Evolutionary conservation across 371 early-diverging fungal genomes (phyloP).

Genomic region (Lichtheimia ornata): DNA sequence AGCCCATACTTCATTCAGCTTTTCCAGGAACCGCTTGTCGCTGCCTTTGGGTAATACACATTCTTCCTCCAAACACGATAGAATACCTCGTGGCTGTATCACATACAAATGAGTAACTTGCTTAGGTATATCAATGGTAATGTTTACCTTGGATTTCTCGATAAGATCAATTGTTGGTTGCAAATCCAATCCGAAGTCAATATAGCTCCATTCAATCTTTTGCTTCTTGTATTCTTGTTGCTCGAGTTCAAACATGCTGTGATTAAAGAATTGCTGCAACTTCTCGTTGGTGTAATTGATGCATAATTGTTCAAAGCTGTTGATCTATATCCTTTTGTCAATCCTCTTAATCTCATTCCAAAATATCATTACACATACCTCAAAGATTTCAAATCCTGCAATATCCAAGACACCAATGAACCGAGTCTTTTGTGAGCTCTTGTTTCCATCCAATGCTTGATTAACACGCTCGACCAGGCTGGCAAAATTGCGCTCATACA

Average conservation of each 20-base stretch:
- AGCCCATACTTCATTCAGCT: slow-evolving; percentile 85
- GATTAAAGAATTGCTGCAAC: slow-evolving; percentile 99
- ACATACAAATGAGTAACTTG: background rate
- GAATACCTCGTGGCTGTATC: slow-evolving; percentile 92
- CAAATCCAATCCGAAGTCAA: slow-evolving; percentile 99
- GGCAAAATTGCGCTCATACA: slow-evolving; percentile 99
- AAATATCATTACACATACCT: slow-evolving; percentile 44
- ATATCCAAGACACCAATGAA: slow-evolving; percentile 99
- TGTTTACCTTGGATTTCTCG: slow-evolving; percentile 86
- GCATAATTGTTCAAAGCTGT: slow-evolving; percentile 99
- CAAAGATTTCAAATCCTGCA: slow-evolving; percentile 99
- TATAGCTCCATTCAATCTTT: slow-evolving; percentile 98
- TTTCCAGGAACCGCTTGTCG: slow-evolving; percentile 95
- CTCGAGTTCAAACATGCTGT: slow-evolving; percentile 99
- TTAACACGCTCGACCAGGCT: slow-evolving; percentile 91
- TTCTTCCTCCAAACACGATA: slow-evolving; percentile 99
- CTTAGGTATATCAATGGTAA: background rate
- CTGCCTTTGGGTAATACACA: slow-evolving; percentile 98
- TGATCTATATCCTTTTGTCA: slow-evolving; percentile 53
- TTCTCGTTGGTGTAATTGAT: slow-evolving; percentile 99
- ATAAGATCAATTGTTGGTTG: slow-evolving; percentile 99
- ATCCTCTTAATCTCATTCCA: background rate
- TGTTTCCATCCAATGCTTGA: slow-evolving; percentile 74
- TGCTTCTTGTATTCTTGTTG: slow-evolving; percentile 98
- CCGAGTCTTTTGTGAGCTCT: slow-evolving; percentile 39